Evolutionary conservation across 2,329 filamentous ascomycete genomes (phyloP), one percentile per base, ranked within the genome.

Genomic region (Trichoderma hamatum): DNA sequence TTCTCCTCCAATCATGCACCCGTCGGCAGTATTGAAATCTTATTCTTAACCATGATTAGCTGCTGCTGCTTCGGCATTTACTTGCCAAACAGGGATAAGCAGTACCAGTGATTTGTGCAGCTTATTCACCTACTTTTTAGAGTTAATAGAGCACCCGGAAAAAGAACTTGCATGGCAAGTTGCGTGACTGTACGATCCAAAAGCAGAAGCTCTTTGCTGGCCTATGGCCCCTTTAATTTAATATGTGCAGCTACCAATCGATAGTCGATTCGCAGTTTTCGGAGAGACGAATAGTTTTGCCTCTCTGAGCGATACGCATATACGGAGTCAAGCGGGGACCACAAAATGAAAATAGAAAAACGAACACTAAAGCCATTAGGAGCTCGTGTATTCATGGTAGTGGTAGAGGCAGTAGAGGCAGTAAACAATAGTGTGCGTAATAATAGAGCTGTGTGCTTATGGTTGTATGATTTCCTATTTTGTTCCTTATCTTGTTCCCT

Each of bases 11-110:
- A n/a, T n/a, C n/a, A n/a, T n/a, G 7, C n/a, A 58, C 7, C 56
- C 34, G 24, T 39, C 32, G 36, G n/a, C 16, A 24, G 19, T 16
- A 10, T 24, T 59, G 39, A 30, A 51, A 39, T 39, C 9, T 39
- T n/a, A 54, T 14, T n/a, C n/a, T n/a, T n/a, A n/a, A n/a, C 24
- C 24, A 43, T 30, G 4, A 13, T 11, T 19, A 21, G 34, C 49
- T 32, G 28, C 21, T 30, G n/a, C 34, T 64, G 36, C 19, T 64
- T 64, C n/a, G 61, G 61, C 39, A 54, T 14, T 54, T 54, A 30
- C 4, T 55, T 5, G 51, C 10, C n/a, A 59, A 36, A 28, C n/a
- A 24, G 34, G 61, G 49, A 34, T 56, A 32, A 21, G 24, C 51
- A 51, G 34, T 56, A 6, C 16, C 11, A 13, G 32, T 43, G 11